Evolutionary conservation across 305 asterid species (phyloP).

Genomic region (Solanum hybrid): DNA sequence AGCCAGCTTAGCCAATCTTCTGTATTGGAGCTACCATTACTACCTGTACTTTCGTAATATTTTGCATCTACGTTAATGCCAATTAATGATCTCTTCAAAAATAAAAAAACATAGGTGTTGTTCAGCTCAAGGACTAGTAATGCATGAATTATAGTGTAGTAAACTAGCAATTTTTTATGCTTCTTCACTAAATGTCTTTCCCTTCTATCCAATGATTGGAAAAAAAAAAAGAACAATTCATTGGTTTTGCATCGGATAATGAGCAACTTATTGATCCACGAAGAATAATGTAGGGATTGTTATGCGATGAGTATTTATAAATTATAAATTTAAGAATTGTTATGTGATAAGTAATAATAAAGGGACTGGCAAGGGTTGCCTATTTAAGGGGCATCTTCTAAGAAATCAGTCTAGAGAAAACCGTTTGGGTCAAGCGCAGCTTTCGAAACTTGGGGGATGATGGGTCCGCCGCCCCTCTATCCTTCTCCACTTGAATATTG

Average conservation of each 20-base stretch:
- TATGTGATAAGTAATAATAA: background rate
- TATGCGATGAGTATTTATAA: background rate
- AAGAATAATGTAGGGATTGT: background rate
- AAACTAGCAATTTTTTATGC: background rate
- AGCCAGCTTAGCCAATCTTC: background rate
- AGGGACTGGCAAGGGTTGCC: background rate
- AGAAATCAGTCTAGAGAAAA: background rate
- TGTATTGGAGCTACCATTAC: background rate
- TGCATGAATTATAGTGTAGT: background rate
- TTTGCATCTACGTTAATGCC: background rate
- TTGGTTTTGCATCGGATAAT: background rate
- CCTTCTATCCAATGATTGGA: background rate
- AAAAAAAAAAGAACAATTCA: background rate
- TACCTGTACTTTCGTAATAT: background rate
- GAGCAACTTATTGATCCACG: background rate
- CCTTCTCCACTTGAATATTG: background rate
- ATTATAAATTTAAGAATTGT: background rate
- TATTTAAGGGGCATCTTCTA: background rate
- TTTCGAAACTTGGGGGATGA: background rate
- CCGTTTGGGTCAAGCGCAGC: background rate
- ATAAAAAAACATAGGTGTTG: background rate
- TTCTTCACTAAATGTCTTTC: background rate
- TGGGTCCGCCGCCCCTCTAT: background rate
- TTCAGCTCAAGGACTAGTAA: background rate
- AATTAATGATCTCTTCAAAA: background rate